These are phyloP conservation scores for Coemansia sp. DNA, from an alignment of 192 early-diverging fungal genomes.

Conservation along the genomic window DNA sequence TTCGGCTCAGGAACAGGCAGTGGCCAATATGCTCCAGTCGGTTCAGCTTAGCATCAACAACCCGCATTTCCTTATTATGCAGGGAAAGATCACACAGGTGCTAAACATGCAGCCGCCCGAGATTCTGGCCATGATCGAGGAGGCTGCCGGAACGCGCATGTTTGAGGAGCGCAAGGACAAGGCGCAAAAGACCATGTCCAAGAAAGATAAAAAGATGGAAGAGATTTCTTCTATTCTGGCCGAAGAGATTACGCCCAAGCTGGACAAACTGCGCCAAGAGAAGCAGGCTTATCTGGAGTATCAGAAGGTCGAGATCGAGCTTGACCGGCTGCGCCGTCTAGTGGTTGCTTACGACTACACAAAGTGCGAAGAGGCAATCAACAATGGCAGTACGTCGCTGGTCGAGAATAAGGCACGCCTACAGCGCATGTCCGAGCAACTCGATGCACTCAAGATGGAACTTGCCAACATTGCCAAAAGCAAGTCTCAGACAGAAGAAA, in stretches of 20 bases:
- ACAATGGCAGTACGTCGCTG: conserved; percentile 37
- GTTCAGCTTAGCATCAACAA: conserved; percentile 99
- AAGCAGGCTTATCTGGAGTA: conserved; percentile 90
- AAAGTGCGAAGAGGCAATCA: conserved; percentile 63
- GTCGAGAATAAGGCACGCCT: conserved; percentile 33
- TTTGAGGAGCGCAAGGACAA: conserved; percentile 98
- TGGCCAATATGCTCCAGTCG: conserved; percentile 92
- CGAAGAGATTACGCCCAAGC: conserved; percentile 90
- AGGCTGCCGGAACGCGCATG: conserved; percentile 98
- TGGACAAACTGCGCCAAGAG: conserved; percentile 84
- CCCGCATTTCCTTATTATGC: conserved; percentile 99
- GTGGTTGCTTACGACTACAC: conserved; percentile 84
- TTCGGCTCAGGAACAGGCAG: conserved; percentile 82
- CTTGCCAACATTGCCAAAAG: conserved; percentile 65
- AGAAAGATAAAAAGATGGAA: conserved; percentile 94
- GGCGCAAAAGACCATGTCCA: conserved; percentile 88
- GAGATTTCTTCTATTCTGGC: conserved; percentile 82
- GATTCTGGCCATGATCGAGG: conserved; percentile 97
- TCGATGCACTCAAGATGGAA: conserved; percentile 63
- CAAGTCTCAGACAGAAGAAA: conserved; percentile 53
- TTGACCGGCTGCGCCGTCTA: conserved; percentile 78
- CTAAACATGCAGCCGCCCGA: conserved; percentile 99
- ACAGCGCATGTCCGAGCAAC: conserved; percentile 33
- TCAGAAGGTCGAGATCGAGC: conserved; percentile 88
- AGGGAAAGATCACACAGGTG: conserved; percentile 98